phyloP scores from a whole-genome alignment of 129 eudicot genomes.

The Pittosporum tobira region DNA sequence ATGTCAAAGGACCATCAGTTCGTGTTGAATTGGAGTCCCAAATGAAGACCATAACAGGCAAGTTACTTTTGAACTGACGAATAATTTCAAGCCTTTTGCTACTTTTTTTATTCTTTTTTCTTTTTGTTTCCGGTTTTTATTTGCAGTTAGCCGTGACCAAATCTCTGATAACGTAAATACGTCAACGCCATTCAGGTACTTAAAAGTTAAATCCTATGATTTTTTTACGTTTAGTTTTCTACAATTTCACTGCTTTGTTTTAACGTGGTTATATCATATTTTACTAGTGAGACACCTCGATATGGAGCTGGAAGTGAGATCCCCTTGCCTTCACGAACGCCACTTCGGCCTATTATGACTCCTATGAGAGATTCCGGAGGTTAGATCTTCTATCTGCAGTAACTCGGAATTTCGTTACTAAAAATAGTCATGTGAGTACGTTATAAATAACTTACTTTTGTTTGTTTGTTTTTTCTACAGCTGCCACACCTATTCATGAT shows the following conservation, averaged over 20 bases:
- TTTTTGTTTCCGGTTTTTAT: constrained; percentile 6
- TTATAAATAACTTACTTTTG: not conserved
- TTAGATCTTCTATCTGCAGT: constrained; percentile 10
- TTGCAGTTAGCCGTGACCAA: constrained; percentile 66
- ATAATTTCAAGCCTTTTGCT: constrained; percentile 9
- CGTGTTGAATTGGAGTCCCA: constrained; percentile 82
- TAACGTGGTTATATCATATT: too few species aligned
- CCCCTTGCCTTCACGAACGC: constrained; percentile 96
- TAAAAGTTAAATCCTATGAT: not conserved
- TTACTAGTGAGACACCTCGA: constrained; percentile 51
- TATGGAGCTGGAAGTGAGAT: constrained; percentile 94
- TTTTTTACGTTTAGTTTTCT: not conserved
- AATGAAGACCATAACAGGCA: constrained; percentile 86
- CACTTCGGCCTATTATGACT: constrained; percentile 89
- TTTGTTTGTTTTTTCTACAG: constrained; percentile 17
- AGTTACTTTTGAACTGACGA: constrained; percentile 16
- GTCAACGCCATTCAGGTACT: constrained; percentile 64
- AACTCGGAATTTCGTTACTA: not conserved
- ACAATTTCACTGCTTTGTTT: too few species aligned
- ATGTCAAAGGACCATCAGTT: constrained; percentile 57
- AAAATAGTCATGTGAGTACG: too few species aligned
- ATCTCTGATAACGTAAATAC: constrained; percentile 59
- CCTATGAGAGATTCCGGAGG: constrained; percentile 95
- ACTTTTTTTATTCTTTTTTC: not conserved
- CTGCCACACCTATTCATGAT: constrained; percentile 95